A percentile compares a stretch with the other conserved stretches of the same genome.
Conservation (phyloP, 2,329 filamentous ascomycete species). For the Neophaeococcomyces aloes region DNA sequence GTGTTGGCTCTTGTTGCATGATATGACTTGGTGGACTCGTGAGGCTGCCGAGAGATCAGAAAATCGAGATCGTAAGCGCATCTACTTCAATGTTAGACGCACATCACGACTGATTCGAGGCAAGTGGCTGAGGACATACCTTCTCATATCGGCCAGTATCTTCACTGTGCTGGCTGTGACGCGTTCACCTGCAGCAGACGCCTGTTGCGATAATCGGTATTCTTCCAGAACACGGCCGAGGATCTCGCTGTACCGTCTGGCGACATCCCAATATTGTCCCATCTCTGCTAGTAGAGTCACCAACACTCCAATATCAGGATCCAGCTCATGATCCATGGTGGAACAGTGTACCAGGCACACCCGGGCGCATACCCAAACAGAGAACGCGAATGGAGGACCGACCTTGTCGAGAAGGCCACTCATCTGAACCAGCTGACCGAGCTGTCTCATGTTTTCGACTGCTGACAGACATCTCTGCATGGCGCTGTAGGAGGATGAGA, state of each 20-base stretch:
- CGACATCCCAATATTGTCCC: slow-evolving; percentile 77
- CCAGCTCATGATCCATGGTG: slow-evolving; percentile 47
- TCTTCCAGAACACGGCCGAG: slow-evolving; percentile 78
- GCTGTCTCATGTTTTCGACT: slow-evolving; percentile 68
- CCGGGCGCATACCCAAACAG: slow-evolving; percentile 72
- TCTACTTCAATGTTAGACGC: slow-evolving; percentile 7
- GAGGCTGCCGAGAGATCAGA: slow-evolving; percentile 70
- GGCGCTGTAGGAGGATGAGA: slow-evolving; percentile 74
- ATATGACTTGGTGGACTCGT: slow-evolving; percentile 18
- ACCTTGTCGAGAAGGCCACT: slow-evolving; percentile 67
- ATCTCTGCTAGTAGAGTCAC: slow-evolving; percentile 72
- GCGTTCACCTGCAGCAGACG: slow-evolving; percentile 49
- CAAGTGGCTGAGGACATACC: slow-evolving; percentile 51
- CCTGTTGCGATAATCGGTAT: slow-evolving; percentile 63
- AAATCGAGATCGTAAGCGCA: slow-evolving; percentile 60
- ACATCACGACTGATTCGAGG: slow-evolving; percentile 26
- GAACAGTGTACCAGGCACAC: slow-evolving; percentile 81
- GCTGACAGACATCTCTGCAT: slow-evolving; percentile 73
- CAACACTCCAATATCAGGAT: slow-evolving; percentile 68
- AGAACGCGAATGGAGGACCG: slow-evolving; percentile 81
- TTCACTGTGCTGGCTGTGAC: slow-evolving; percentile 71
- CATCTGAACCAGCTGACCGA: slow-evolving; percentile 67
- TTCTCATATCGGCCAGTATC: slow-evolving; percentile 84
- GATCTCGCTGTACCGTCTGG: slow-evolving; percentile 67
- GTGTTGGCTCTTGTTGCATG: slow-evolving; percentile 48